Evolutionary conservation across 495 filamentous ascomycete genomes (phyloP), one percentile per base, ranked within the genome.

Genomic region (Venustampulla echinocandica): DNA sequence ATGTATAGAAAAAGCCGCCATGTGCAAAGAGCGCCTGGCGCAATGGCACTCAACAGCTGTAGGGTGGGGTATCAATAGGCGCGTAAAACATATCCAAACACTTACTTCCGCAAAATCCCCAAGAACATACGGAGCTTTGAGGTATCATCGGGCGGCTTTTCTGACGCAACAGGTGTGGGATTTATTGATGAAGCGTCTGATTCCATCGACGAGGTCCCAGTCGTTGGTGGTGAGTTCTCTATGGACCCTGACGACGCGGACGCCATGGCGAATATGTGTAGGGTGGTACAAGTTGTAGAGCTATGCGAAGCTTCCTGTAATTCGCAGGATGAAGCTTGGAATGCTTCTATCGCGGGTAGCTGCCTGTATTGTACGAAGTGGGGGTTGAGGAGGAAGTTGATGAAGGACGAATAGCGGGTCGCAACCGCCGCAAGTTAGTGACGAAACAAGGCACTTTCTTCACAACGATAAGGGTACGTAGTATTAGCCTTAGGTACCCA

Each of bases 111-210:
- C 46, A 95, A 64, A 46, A 95, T 90, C 42, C 78, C 77, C 28
- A 95, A 66, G 55, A 95, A 90, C 0, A 83, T 90, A 62, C 77
- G 82, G 42, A 95, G 69, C 68, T 92, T 92, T 22, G 83, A 87
- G 43, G 77, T 79, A 42, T 94, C 87, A 66, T 87, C 86, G 36
- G 81, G 76, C 17, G 70, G 64, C 59, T 84, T 85, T 55, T 87
- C 84, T 30, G 74, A 63, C 23, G 66, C 34, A 13, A 42, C 18
- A 15, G 39, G 1, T 6, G 46, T 14, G 2, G 37, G 15, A 0
- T 32, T 35, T 2, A 17, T 42, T 1, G 21, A 17, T 5, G 30
- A 32, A 3, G 47, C 43, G 2, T 6, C 18, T 20, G 53, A 40
- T 23, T 50, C 53, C 4, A 47, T 35, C 1, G 44, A 40, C 5